phyloP scores from a whole-genome alignment of 495 filamentous ascomycete species.

The Oidiodendron maius region DNA sequence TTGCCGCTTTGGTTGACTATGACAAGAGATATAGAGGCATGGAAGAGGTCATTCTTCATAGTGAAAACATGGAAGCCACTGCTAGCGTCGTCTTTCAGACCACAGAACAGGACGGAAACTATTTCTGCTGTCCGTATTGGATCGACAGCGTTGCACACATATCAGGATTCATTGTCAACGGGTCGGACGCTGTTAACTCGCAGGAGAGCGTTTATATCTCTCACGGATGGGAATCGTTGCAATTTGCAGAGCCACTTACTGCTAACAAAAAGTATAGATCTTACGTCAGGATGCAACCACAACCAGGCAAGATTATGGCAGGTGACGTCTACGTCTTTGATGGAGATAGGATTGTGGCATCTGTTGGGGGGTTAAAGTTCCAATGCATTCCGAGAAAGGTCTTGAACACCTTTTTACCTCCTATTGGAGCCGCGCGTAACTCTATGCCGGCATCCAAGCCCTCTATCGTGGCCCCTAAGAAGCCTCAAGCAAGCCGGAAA shows the following conservation, averaged over 20 bases:
- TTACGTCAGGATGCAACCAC: constrained; percentile 62
- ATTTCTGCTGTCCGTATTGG: constrained; percentile 63
- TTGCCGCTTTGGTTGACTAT: constrained; percentile 67
- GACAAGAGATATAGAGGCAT: constrained; percentile 62
- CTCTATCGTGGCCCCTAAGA: not conserved
- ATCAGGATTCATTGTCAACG: constrained; percentile 77
- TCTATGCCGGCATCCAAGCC: not conserved
- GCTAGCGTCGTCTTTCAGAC: constrained; percentile 62
- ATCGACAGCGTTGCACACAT: constrained; percentile 65
- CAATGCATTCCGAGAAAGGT: constrained; percentile 60
- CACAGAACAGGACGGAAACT: constrained; percentile 52
- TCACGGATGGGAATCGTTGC: constrained; percentile 74
- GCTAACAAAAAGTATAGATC: constrained; percentile 61
- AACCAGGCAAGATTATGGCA: constrained; percentile 35
- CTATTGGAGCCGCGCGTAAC: constrained; percentile 39
- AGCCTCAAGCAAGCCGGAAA: constrained; percentile 5
- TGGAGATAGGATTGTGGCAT: constrained; percentile 51
- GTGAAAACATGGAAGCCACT: constrained; percentile 63
- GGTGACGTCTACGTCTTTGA: constrained; percentile 65
- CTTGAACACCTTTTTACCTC: constrained; percentile 60
- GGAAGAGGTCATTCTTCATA: constrained; percentile 72
- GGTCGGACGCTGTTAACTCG: constrained; percentile 64
- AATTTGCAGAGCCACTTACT: constrained; percentile 58
- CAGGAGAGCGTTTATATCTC: constrained; percentile 68
- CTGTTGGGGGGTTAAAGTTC: constrained; percentile 54